Percentiles rank a stretch among this genome's conserved stretches.
phyloP scores from a whole-genome alignment of 805 yeast genomes.

The Cyberlindnera suaveolens region DNA sequence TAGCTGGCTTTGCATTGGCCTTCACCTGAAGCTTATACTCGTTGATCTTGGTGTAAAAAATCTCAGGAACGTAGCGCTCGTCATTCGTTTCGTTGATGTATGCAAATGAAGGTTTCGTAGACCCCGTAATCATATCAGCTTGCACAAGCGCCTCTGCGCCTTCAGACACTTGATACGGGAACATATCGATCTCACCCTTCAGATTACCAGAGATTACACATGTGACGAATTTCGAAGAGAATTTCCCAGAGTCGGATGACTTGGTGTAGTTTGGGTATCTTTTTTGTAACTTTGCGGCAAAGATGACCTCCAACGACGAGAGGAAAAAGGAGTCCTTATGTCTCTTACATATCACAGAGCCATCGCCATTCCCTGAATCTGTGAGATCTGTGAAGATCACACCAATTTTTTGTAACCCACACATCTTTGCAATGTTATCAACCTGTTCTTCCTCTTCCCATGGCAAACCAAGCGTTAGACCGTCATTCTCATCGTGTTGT shows the following conservation, averaged over 20 bases:
- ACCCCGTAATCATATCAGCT: conserved; percentile 81
- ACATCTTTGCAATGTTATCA: conserved; percentile 43
- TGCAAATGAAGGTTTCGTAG: conserved; percentile 86
- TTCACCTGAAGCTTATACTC: conserved; percentile 89
- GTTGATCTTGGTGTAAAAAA: conserved; percentile 75
- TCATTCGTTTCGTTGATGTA: conserved; percentile 69
- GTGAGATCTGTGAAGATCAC: conserved; percentile 82
- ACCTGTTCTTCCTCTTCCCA: conserved; percentile 48
- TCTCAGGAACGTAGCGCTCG: conserved; percentile 88
- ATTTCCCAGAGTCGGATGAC: conserved; percentile 56
- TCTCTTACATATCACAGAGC: conserved; percentile 86
- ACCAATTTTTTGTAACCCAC: conserved; percentile 74
- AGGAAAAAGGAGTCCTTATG: conserved; percentile 88
- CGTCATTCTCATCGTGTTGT: conserved; percentile 82
- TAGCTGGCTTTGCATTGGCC: conserved; percentile 81
- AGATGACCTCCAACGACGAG: conserved; percentile 77
- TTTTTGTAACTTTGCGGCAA: conserved; percentile 77
- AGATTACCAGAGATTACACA: conserved; percentile 90
- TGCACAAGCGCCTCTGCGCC: conserved; percentile 82
- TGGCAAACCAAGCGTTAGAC: conserved; percentile 55
- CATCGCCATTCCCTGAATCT: conserved; percentile 83
- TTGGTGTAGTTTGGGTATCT: conserved; percentile 56
- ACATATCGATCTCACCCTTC: conserved; percentile 82
- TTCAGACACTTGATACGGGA: conserved; percentile 83
- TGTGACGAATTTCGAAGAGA: conserved; percentile 87